These are phyloP conservation scores for Aspergillus funiculosus DNA, from an alignment of 495 filamentous ascomycete species.

Conservation along the genomic window DNA sequence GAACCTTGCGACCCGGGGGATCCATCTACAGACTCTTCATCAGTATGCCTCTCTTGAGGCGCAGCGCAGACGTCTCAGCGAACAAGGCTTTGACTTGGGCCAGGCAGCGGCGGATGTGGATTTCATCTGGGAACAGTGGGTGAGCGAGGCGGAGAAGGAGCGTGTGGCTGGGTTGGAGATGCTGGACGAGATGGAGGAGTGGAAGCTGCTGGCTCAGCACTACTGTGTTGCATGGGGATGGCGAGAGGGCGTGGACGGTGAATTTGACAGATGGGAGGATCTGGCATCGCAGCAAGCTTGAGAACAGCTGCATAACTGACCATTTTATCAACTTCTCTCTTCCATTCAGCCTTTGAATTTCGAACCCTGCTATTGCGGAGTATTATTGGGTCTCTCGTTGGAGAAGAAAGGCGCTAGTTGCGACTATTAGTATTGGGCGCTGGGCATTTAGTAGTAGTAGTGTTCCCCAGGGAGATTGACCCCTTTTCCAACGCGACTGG, in stretches of 20 bases:
- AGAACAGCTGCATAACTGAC: too few species aligned
- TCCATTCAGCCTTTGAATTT: too few species aligned
- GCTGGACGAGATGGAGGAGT: constrained; percentile 95
- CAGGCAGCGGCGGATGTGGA: constrained; percentile 62
- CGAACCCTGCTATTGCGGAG: too few species aligned
- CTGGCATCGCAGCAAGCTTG: constrained; percentile 28
- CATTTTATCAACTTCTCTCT: too few species aligned
- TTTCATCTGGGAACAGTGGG: constrained; percentile 70
- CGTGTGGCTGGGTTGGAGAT: constrained; percentile 75
- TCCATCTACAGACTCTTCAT: constrained; percentile 75
- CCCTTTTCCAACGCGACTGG: too few species aligned
- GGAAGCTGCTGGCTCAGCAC: constrained; percentile 78
- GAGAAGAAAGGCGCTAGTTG: too few species aligned
- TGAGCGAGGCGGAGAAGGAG: constrained; percentile 66
- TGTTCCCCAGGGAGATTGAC: too few species aligned
- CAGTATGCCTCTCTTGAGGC: constrained; percentile 58
- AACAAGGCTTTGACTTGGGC: constrained; percentile 53
- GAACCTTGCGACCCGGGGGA: constrained; percentile 80
- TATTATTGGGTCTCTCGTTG: too few species aligned
- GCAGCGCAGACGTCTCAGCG: constrained; percentile 59
- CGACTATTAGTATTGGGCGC: too few species aligned
- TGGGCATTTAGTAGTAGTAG: too few species aligned
- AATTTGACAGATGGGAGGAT: constrained; percentile 38
- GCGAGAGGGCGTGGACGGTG: constrained; percentile 40
- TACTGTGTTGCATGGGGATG: constrained; percentile 89